Percentiles rank a stretch among this genome's conserved stretches.
phyloP scores from a whole-genome alignment of 2,329 filamentous ascomycete genomes.

The Nigrospora sphaerica region DNA sequence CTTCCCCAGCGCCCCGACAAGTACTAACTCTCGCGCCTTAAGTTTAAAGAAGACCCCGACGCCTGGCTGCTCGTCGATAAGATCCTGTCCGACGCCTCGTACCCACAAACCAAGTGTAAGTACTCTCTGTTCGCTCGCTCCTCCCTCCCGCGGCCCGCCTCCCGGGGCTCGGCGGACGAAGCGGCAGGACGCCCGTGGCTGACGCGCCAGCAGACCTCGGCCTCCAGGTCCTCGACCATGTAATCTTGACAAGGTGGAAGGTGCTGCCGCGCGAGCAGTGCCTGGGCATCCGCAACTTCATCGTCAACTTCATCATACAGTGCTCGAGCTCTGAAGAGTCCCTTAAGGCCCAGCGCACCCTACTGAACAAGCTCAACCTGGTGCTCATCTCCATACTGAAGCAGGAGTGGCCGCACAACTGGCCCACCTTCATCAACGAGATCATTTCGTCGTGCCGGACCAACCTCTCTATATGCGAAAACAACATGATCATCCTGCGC shows the following conservation, averaged over 20 bases:
- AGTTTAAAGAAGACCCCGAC: slow-evolving; percentile 99
- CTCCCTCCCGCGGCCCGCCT: too few relatives aligned
- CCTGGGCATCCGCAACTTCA: slow-evolving; percentile 96
- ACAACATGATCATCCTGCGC: slow-evolving; percentile 98
- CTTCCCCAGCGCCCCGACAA: slow-evolving; percentile 4
- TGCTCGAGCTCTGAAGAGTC: slow-evolving; percentile 85
- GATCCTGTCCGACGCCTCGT: slow-evolving; percentile 87
- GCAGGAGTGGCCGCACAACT: slow-evolving; percentile 99
- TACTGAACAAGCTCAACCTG: slow-evolving; percentile 97
- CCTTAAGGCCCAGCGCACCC: slow-evolving; percentile 73
- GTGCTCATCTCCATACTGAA: slow-evolving; percentile 96
- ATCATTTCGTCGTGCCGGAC: slow-evolving; percentile 95
- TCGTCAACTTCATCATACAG: slow-evolving; percentile 97
- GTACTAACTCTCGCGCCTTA: slow-evolving; percentile 17
- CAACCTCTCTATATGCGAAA: slow-evolving; percentile 95
- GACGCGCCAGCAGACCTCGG: slow-evolving; percentile 62
- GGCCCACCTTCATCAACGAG: slow-evolving; percentile 99
- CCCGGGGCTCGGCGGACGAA: too few relatives aligned
- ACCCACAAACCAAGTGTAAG: slow-evolving; percentile 94
- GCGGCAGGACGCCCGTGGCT: slow-evolving; percentile 8
- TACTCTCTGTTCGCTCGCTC: not conserved
- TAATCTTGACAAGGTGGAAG: slow-evolving; percentile 99
- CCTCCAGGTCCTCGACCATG: slow-evolving; percentile 93
- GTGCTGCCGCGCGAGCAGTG: slow-evolving; percentile 93
- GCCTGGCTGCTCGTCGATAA: slow-evolving; percentile 97